A percentile compares a stretch with the other conserved stretches of the same genome.
Evolutionary conservation across 148 eudicot species (phyloP).

Genomic region (Persicaria maculosa): DNA sequence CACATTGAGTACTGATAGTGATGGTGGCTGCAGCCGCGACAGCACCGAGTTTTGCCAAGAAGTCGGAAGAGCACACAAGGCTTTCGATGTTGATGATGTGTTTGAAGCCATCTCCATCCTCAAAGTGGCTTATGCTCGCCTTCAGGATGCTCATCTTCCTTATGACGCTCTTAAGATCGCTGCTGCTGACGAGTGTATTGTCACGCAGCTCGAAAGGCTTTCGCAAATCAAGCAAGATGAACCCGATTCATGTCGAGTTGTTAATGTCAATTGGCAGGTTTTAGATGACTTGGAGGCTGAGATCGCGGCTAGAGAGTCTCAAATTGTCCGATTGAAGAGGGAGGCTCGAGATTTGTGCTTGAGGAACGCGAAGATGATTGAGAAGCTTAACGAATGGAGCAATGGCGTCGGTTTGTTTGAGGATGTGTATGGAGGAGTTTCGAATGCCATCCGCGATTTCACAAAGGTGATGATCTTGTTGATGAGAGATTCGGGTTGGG

Average conservation of each 20-base stretch:
- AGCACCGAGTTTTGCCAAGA: slow-evolving; percentile 13
- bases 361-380: background rate
- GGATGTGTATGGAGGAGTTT: slow-evolving; percentile 27
- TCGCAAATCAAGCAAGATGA: slow-evolving; percentile 25
- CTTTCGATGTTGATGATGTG: slow-evolving; percentile 23
- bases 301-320: background rate
- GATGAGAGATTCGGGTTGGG: slow-evolving; percentile 55
- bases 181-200: slow-evolving; percentile 39
- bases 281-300: background rate
- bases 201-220: slow-evolving; percentile 25
- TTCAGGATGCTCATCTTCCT: slow-evolving; percentile 52
- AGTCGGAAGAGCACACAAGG: background rate
- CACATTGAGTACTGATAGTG: background rate
- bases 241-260: slow-evolving; percentile 14
- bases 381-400: background rate
- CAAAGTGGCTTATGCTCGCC: slow-evolving; percentile 42
- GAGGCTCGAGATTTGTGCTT: background rate
- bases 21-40: slow-evolving; percentile 17
- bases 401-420: slow-evolving; percentile 17
- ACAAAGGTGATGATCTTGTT: slow-evolving; percentile 37
- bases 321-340: background rate
- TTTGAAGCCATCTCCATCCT: slow-evolving; percentile 33
- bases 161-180: slow-evolving; percentile 36
- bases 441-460: slow-evolving; percentile 39
- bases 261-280: slow-evolving; percentile 15